Base-by-base conservation (phyloP, 495 filamentous ascomycete genomes). In the Aspergillus avenaceus region DNA sequence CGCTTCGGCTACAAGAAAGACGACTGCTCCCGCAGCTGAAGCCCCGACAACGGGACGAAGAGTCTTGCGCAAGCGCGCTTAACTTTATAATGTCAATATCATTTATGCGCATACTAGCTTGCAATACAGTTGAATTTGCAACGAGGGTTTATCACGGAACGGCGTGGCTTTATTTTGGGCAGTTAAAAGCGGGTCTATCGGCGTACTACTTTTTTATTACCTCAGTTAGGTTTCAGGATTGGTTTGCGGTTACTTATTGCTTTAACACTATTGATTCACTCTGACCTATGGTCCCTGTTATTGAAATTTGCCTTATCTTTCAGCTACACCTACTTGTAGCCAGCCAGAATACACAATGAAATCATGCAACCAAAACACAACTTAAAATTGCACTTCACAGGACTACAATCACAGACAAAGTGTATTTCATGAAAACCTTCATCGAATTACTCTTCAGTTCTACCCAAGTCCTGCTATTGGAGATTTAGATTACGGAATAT, bases 21-120 rank as follows among this genome's bases (percentile, higher is more conserved):
- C 66, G 11, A 68, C 69, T 27, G 63, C 66, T 1, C 52, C 67
- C 9, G 60, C 62, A 21, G 59, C 59, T 12, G 73, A 74, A 23
- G 59, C 57, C 28, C 56, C 66, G 24, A 50, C 67, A 32, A 53
- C 60, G 4, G 72, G 68, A 13, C 72, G 72, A 18, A 64, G 76
- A 36, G 70, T 72, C 12, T 54, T 80, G 53, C 69, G 76, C 14
- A 80, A 78, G 54, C 67, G 76, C 24, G 70, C 65, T 23, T 74
- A 70, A 50, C 48, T 49, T 38, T 5, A 4, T 29, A 5, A 5
- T 12, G 5, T 8, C 12, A 4, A 31, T 12, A 9, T 21, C 21
- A 36, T 19, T 22, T 37, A 19, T 14, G 13, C 21, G 14, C 14
- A 21, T 41, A 12, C 36, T 41, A 22, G 22, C 13, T 31, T 38